phyloP scores from a whole-genome alignment of 768 basidiomycete genomes.

The Amanita brunnescens region DNA sequence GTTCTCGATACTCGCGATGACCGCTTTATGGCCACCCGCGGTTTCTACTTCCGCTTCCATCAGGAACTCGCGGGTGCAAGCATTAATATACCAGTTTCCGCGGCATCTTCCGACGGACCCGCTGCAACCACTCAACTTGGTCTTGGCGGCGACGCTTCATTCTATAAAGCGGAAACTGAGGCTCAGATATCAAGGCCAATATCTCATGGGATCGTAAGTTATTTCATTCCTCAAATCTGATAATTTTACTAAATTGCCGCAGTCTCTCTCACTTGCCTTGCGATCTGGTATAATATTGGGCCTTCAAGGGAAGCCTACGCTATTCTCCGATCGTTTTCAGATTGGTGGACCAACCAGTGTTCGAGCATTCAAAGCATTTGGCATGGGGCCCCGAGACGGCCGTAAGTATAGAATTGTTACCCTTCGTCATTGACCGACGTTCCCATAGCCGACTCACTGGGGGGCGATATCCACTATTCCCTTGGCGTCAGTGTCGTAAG shows the following conservation, averaged over 20 bases:
- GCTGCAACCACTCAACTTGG: neutral
- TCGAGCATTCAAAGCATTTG: conserved; percentile 65
- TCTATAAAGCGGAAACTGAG: conserved; percentile 67
- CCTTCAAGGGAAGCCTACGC: conserved; percentile 34
- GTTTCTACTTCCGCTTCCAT: conserved; percentile 51
- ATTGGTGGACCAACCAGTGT: conserved; percentile 87
- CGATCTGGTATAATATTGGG: conserved; percentile 66
- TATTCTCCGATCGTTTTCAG: conserved; percentile 84
- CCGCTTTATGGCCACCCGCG: conserved; percentile 50
- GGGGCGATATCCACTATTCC: conserved; percentile 79
- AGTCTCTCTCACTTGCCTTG: conserved; percentile 73
- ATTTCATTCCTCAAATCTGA: neutral
- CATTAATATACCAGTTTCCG: neutral
- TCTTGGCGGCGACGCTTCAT: conserved; percentile 70
- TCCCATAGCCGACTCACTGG: conserved; percentile 65
- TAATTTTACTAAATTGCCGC: neutral
- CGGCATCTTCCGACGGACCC: neutral
- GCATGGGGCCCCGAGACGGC: conserved; percentile 71
- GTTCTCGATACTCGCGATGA: conserved; percentile 72
- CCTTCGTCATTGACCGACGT: neutral
- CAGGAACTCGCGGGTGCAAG: conserved; percentile 59
- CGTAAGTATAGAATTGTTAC: conserved; percentile 31
- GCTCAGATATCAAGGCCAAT: conserved; percentile 54
- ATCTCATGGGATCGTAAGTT: conserved; percentile 48
- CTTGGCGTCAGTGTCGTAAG: conserved; percentile 69